Conservation (phyloP, 768 basidiomycete genomes). For the Suillus luteus region DNA sequence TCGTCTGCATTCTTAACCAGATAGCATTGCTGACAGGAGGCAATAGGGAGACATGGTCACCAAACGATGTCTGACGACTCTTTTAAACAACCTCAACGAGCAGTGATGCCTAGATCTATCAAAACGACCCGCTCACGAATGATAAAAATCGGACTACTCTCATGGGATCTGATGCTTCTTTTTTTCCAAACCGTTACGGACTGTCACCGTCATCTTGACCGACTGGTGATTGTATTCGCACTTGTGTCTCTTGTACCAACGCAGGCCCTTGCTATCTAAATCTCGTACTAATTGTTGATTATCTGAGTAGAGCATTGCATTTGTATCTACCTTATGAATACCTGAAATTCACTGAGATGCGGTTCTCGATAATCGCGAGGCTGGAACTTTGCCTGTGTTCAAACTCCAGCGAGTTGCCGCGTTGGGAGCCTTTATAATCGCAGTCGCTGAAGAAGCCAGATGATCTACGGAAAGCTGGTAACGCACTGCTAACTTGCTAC, state of each 20-base stretch:
- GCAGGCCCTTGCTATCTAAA: conserved; percentile 30
- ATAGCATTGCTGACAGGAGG: conserved; percentile 18
- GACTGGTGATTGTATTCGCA: conserved; percentile 29
- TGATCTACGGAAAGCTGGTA: no score
- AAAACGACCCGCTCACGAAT: conserved; percentile 5
- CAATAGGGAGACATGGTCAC: conserved; percentile 95
- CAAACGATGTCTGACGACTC: conserved; percentile 87
- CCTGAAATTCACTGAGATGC: conserved; percentile 13
- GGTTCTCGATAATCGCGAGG: background rate
- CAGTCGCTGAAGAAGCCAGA: no score
- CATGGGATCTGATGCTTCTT: background rate
- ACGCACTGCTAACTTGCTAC: no score
- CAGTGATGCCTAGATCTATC: conserved; percentile 36
- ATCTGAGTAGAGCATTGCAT: conserved; percentile 31
- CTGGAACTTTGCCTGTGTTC: background rate
- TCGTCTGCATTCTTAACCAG: conserved; percentile 18
- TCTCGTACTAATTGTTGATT: conserved; percentile 33
- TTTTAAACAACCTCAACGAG: conserved; percentile 86
- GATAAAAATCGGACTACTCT: conserved; percentile 2
- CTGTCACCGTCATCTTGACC: background rate
- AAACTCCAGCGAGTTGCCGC: no score
- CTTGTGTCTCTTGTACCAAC: conserved; percentile 28
- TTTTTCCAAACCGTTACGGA: conserved; percentile 8
- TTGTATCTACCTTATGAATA: conserved; percentile 31
- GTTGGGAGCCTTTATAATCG: no score